phyloP scores from a whole-genome alignment of 306 rosid genomes.

The Mimosa bimucronata region DNA sequence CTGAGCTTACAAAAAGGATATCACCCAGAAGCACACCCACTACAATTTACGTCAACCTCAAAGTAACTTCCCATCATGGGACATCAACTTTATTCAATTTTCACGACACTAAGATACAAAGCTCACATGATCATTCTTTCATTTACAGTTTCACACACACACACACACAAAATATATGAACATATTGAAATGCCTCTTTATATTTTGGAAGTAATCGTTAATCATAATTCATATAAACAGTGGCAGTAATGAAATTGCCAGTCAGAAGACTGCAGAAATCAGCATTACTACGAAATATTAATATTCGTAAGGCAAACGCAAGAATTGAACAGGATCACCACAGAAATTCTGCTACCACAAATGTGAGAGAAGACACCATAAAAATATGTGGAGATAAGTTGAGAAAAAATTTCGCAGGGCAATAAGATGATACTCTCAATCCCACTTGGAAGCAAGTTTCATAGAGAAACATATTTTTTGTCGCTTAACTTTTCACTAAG shows the following conservation, averaged over 20 bases:
- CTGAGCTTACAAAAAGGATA: not conserved
- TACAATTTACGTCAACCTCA: not conserved
- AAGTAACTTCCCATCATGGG: constrained; percentile 6
- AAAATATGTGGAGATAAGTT: too few species aligned
- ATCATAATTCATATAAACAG: not conserved
- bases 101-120: constrained; percentile 21
- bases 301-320: not conserved
- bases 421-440: not conserved
- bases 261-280: not conserved
- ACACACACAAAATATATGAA: not conserved
- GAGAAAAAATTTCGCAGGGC: not conserved
- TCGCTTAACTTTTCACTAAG: too few species aligned
- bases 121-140: not conserved
- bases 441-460: not conserved
- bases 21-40: not conserved
- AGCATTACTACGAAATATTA: not conserved
- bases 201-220: not conserved
- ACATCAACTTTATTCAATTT: constrained; percentile 24
- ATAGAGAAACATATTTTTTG: not conserved
- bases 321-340: not conserved
- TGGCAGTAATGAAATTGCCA: not conserved
- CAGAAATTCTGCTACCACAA: not conserved
- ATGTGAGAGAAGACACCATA: not conserved
- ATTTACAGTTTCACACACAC: not conserved
- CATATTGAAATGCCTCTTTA: not conserved